Conservation (phyloP, 345 rosid genomes). For the Eucalyptus fibrosa region DNA sequence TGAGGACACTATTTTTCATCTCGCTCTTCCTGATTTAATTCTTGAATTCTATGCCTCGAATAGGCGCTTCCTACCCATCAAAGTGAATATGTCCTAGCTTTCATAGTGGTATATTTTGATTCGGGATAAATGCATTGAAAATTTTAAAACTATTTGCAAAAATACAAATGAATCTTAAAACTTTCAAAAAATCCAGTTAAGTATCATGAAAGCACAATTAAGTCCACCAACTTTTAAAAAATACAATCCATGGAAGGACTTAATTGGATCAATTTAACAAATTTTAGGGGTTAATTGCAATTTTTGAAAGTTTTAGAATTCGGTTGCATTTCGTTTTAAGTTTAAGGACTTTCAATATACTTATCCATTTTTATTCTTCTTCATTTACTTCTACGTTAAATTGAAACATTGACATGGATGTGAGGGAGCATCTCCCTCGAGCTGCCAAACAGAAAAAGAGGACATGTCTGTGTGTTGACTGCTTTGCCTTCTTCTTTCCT, state of each 20-base stretch:
- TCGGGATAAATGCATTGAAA: no score
- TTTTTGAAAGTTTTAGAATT: no score
- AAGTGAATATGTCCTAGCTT: not conserved
- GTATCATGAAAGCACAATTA: no score
- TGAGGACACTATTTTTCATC: not conserved
- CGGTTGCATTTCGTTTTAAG: no score
- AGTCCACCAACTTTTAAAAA: no score
- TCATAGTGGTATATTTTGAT: no score
- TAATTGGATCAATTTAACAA: no score
- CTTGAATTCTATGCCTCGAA: not conserved
- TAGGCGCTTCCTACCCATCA: not conserved
- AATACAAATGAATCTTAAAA: no score
- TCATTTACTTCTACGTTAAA: not conserved
- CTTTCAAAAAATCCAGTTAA: no score
- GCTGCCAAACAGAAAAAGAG: not conserved
- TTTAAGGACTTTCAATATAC: no score
- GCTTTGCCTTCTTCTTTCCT: not conserved
- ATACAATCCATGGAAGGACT: no score
- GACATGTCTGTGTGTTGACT: not conserved
- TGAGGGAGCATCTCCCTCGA: not conserved
- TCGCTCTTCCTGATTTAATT: not conserved
- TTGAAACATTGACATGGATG: not conserved
- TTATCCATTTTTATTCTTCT: not conserved
- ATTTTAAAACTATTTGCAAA: no score
- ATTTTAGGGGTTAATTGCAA: rapidly evolving